These are phyloP conservation scores for Macrophomina pseudophaseolina DNA, from an alignment of 2,329 filamentous ascomycete species.

Conservation along the genomic window DNA sequence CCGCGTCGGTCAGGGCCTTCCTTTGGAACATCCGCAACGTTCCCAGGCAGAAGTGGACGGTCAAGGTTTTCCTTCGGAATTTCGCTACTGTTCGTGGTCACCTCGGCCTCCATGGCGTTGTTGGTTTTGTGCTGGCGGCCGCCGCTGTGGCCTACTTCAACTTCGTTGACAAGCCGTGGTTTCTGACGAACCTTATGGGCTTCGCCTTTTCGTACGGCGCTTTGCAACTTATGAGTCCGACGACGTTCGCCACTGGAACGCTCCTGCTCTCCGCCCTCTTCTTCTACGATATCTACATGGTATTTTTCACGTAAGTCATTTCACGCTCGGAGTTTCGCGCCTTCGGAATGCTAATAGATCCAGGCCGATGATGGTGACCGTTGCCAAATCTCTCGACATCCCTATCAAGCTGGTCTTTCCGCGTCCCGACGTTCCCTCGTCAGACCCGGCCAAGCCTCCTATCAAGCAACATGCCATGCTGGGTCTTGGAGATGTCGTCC, in stretches of 20 bases:
- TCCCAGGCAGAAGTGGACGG: constrained; percentile 56
- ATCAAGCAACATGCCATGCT: constrained; percentile 68
- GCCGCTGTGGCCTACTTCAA: constrained; percentile 68
- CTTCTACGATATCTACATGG: constrained; percentile 93
- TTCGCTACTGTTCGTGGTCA: constrained; percentile 56
- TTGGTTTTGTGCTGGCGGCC: constrained; percentile 62
- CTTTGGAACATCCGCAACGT: constrained; percentile 58
- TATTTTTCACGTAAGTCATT: constrained; percentile 74
- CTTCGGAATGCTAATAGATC: constrained; percentile 13
- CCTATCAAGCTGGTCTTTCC: constrained; percentile 92
- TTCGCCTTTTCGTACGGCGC: constrained; percentile 86
- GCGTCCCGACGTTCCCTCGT: constrained; percentile 58
- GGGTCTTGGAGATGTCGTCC: constrained; percentile 89
- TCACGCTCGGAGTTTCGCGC: neutral
- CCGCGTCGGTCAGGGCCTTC: constrained; percentile 37
- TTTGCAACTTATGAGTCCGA: constrained; percentile 84
- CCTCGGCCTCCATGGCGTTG: constrained; percentile 58
- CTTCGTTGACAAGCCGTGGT: constrained; percentile 66
- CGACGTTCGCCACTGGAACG: constrained; percentile 81
- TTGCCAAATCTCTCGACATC: constrained; percentile 87
- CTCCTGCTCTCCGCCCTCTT: constrained; percentile 80
- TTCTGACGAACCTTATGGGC: constrained; percentile 83
- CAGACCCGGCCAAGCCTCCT: constrained; percentile 47
- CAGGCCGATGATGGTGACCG: constrained; percentile 78
- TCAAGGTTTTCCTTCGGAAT: constrained; percentile 62